Base-by-base conservation (phyloP, 805 yeast genomes). In the Candida silvicultrix region DNA sequence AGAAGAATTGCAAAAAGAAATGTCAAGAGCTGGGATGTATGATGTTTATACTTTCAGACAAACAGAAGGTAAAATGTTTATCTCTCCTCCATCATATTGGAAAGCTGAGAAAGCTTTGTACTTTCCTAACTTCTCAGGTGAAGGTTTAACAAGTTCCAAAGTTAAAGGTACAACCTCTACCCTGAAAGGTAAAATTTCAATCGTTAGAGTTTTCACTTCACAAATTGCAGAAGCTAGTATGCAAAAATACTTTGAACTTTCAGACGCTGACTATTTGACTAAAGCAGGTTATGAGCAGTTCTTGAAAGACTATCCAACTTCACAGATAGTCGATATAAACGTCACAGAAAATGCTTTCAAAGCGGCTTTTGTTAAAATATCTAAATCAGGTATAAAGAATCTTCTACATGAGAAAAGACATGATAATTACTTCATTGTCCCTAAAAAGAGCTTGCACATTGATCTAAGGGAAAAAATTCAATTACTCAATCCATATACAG, bases 11-110 rank as follows among this genome's bases (percentile, higher is more conserved):
- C 83, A 81, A 54, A 69, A 70, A 41, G 89, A 85, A 64, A 73
- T 83, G 52, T 75, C 83, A 22, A 78, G 76, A 52, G 80, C 87
- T 23, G 82, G 85, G n/a, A 74, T 81, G 73, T 75, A 78, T 51
- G 84, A 82, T 48, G 71, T 82, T 58, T 77, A 78, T 56, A 73
- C 77, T 2, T 83, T 79, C 58, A 70, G 83, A 42, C 83, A 83
- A 54, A 86, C 92, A 2, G 77, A 81, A 35, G 99, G 98, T 21
- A 89, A 89, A 65, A 72, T 90, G 51, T 94, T 89, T 68, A 69
- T 75, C 16, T 78, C 96, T 0, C 98, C 98, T 1, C 71, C 77
- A n/a, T 78, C 89, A 1, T 83, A 77, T 55, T 90, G 92, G 76
- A 78, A 77, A 49, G 66, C 71, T 12, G 90, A 85, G 8, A 83